A percentile compares a stretch with the other conserved stretches of the same genome.
Evolutionary conservation across 768 basidiomycete species (phyloP).

Genomic region (Trametes cubensis): DNA sequence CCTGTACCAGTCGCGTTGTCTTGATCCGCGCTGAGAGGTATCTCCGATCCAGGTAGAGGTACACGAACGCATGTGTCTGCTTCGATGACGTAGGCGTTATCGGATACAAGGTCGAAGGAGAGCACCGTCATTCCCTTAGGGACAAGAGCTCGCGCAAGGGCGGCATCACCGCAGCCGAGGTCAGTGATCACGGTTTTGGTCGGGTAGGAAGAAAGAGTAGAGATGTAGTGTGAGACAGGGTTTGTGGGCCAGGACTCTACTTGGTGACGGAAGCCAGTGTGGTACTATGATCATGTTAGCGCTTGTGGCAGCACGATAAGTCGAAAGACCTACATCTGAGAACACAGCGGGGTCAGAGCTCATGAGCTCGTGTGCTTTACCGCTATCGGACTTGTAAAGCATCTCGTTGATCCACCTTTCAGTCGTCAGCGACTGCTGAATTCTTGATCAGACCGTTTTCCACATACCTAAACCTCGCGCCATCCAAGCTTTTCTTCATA

Average conservation of each 20-base stretch:
- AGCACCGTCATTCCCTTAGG: constrained; percentile 70
- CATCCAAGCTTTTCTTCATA: constrained; percentile 80
- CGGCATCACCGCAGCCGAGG: constrained; percentile 94
- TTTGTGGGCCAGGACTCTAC: constrained; percentile 93
- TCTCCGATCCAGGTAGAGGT: constrained; percentile 82
- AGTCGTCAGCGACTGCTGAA: neutral
- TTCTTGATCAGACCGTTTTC: neutral
- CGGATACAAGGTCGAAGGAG: constrained; percentile 82
- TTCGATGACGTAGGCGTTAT: constrained; percentile 75
- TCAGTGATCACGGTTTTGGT: constrained; percentile 79
- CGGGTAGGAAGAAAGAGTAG: constrained; percentile 64
- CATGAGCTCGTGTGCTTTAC: constrained; percentile 79
- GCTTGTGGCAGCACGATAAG: neutral
- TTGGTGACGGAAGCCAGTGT: constrained; percentile 88
- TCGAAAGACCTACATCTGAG: constrained; percentile 62
- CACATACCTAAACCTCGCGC: constrained; percentile 82
- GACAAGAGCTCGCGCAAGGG: constrained; percentile 73
- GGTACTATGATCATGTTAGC: constrained; percentile 62
- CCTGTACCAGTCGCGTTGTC: constrained; percentile 40
- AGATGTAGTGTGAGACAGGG: constrained; percentile 83
- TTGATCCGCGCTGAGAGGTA: constrained; percentile 31
- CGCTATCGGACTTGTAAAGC: constrained; percentile 85
- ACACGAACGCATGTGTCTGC: constrained; percentile 85
- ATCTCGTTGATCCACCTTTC: constrained; percentile 87
- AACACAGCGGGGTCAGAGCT: constrained; percentile 79